These are phyloP conservation scores for Yarrowia deformans DNA, from an alignment of 805 yeast genomes.

Conservation along the genomic window DNA sequence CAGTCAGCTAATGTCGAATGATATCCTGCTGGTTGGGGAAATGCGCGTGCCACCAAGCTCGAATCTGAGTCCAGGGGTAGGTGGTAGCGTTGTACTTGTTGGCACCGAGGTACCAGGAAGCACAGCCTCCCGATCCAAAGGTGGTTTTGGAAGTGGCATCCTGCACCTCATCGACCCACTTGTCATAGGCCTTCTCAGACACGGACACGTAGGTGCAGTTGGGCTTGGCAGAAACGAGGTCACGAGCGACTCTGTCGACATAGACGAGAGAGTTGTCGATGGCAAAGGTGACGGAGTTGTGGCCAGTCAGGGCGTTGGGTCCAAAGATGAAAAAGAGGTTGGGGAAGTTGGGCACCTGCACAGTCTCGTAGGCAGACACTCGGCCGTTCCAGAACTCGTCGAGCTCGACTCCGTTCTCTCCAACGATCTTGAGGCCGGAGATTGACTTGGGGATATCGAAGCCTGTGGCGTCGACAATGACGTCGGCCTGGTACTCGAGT, in stretches of 20 bases:
- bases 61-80: conserved; percentile 43
- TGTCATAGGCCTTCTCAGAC: conserved; percentile 39
- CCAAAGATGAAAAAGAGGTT: conserved; percentile 42
- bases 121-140: conserved; percentile 42
- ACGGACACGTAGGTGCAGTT: conserved; percentile 40
- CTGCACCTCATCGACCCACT: conserved; percentile 40
- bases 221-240: conserved; percentile 36
- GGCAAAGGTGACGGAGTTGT: conserved; percentile 41
- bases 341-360: conserved; percentile 42
- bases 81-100: conserved; percentile 40
- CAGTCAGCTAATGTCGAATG: conserved; percentile 13
- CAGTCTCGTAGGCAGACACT: conserved; percentile 42
- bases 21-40: conserved; percentile 21
- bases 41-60: conserved; percentile 41
- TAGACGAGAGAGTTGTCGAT: conserved; percentile 41
- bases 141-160: conserved; percentile 38
- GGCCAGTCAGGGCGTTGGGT: conserved; percentile 43
- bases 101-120: conserved; percentile 41
- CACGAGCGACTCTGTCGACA: conserved; percentile 39
- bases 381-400: conserved; percentile 30
- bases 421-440: conserved; percentile 36
- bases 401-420: conserved; percentile 37
- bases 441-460: conserved; percentile 39
- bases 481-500: conserved; percentile 42
- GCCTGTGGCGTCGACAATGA: conserved; percentile 43